These are phyloP conservation scores for Xerocomus tenax DNA, from an alignment of 1,284 basidiomycete genomes.

Conservation along the genomic window DNA sequence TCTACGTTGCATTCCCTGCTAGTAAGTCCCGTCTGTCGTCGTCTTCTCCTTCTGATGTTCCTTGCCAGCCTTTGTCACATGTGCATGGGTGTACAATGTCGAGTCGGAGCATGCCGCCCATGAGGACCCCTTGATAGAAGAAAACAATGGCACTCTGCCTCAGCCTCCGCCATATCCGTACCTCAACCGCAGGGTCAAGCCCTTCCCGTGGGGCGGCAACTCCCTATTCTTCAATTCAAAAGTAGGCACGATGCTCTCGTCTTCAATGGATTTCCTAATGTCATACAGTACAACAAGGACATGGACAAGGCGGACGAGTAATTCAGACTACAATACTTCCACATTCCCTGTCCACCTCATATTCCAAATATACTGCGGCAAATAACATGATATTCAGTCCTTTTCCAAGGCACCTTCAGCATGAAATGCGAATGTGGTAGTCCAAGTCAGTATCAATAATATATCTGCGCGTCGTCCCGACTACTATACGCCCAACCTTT, in stretches of 20 bases:
- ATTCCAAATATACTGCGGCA: background rate
- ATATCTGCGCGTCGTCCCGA: background rate
- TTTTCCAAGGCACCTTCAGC: background rate
- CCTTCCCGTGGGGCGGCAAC: slow-evolving; percentile 78
- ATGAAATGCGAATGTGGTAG: background rate
- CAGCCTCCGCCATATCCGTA: slow-evolving; percentile 66
- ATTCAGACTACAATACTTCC: slow-evolving; percentile 3
- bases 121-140: slow-evolving; percentile 60
- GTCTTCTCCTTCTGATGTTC: slow-evolving; percentile 4
- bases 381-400: background rate
- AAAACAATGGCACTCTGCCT: slow-evolving; percentile 69
- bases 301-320: slow-evolving; percentile 37
- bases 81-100: slow-evolving; percentile 67
- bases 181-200: slow-evolving; percentile 66
- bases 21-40: slow-evolving; percentile 39
- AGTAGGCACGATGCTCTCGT: slow-evolving; percentile 35
- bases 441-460: slow-evolving; percentile 4
- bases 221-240: slow-evolving; percentile 72
- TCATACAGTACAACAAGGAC: slow-evolving; percentile 49
- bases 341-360: background rate
- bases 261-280: background rate
- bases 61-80: slow-evolving; percentile 50
- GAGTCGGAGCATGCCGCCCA: slow-evolving; percentile 71
- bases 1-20: slow-evolving; percentile 66
- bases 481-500: background rate